These are phyloP conservation scores for Metschnikowia kofuensis DNA, from an alignment of 805 yeast genomes.

Conservation along the genomic window DNA sequence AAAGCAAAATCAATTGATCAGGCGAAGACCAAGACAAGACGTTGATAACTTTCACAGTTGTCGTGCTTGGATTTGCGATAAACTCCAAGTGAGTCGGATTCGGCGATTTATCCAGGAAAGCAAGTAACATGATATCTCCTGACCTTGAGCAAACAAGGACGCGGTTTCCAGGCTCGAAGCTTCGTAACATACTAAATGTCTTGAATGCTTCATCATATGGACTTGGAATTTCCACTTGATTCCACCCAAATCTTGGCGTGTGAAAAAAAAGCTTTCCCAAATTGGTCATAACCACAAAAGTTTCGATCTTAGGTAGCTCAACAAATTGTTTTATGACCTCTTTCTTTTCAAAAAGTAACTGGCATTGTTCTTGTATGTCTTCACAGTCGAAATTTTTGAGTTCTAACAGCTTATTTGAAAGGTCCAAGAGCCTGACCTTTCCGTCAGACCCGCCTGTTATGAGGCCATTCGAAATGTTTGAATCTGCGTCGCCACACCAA, in stretches of 20 bases:
- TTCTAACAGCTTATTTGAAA: neutral
- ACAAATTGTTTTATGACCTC: slow-evolving; percentile 64
- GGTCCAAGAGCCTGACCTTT: slow-evolving; percentile 60
- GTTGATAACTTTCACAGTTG: slow-evolving; percentile 48
- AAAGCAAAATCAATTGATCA: slow-evolving; percentile 34
- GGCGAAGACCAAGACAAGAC: slow-evolving; percentile 31
- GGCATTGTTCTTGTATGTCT: slow-evolving; percentile 7
- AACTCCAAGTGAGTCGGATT: slow-evolving; percentile 1
- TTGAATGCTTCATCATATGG: neutral
- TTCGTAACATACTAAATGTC: slow-evolving; percentile 43
- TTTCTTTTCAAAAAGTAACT: slow-evolving; percentile 27
- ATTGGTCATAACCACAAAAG: slow-evolving; percentile 55
- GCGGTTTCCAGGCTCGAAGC: slow-evolving; percentile 32
- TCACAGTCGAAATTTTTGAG: neutral
- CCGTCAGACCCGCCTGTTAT: slow-evolving; percentile 97
- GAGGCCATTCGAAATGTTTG: slow-evolving; percentile 41
- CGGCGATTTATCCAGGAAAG: slow-evolving; percentile 24
- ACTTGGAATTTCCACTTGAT: neutral
- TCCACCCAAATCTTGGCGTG: slow-evolving; percentile 7
- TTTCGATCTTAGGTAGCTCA: slow-evolving; percentile 41
- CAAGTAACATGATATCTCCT: slow-evolving; percentile 45
- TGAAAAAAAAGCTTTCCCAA: slow-evolving; percentile 47
- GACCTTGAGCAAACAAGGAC: slow-evolving; percentile 26
- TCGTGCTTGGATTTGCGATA: neutral
- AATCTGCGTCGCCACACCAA: slow-evolving; percentile 72